Evolutionary conservation across 768 basidiomycete genomes (phyloP).

Genomic region (Amyloporia xantha): DNA sequence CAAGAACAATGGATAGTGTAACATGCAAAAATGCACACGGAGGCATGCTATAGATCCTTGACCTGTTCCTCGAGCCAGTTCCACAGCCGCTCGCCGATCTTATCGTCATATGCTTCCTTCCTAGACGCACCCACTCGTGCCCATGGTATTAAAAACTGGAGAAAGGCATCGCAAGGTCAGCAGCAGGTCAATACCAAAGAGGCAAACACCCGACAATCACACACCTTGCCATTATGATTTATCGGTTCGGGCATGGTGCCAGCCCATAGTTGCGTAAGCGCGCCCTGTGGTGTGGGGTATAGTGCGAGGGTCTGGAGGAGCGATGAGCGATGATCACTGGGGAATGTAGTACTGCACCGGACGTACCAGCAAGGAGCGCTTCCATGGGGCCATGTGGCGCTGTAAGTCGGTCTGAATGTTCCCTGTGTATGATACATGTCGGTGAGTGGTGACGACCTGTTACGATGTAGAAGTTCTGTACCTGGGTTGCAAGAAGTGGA

Average conservation of each 20-base stretch:
- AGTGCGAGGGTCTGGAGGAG: conserved; percentile 11
- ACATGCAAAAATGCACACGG: no score
- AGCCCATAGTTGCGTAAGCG: conserved; percentile 24
- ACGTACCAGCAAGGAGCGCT: conserved; percentile 11
- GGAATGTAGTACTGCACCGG: no score
- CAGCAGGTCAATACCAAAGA: no score
- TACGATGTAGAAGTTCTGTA: conserved; percentile 1
- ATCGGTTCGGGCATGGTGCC: conserved; percentile 31
- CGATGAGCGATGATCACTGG: no score
- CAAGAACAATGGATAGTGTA: no score
- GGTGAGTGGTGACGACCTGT: neutral
- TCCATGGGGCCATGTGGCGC: conserved; percentile 6
- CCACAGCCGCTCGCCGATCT: conserved; percentile 17
- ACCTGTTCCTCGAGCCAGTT: conserved; percentile 17
- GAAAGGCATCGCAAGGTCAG: no score
- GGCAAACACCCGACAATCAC: no score
- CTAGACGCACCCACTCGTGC: conserved; percentile 15
- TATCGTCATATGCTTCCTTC: conserved; percentile 16
- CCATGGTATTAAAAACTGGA: conserved; percentile 21
- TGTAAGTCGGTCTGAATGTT: conserved; percentile 13
- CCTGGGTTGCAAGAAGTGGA: conserved; percentile 44
- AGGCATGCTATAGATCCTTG: no score
- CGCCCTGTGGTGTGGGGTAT: conserved; percentile 24
- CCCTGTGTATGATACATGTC: conserved; percentile 8
- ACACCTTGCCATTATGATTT: conserved; percentile 34